Percentiles rank a stretch among this genome's conserved stretches.
Conservation (phyloP, 1,139 yeast species). For the Scheffersomyces stambukii region DNA sequence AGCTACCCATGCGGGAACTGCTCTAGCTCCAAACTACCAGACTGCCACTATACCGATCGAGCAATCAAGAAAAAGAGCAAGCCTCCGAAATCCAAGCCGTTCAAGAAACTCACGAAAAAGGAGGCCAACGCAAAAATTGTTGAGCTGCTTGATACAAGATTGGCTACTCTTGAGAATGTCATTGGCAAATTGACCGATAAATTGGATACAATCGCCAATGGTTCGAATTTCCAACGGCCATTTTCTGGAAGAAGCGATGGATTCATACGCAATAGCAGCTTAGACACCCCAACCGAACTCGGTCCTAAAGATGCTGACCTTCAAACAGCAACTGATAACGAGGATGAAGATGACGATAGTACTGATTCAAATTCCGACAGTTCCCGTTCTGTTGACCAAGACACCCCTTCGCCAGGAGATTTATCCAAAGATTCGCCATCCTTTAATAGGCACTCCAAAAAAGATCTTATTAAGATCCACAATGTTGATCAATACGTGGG, state of each 20-base stretch:
- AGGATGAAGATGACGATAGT: constrained; percentile 5
- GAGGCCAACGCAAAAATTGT: neutral
- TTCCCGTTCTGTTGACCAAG: too few relatives aligned
- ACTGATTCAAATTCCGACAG: constrained; percentile 1
- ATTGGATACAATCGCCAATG: constrained; percentile 3
- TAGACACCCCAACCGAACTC: too few relatives aligned
- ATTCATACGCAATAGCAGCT: too few relatives aligned
- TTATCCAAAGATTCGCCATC: too few relatives aligned
- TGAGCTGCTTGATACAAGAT: constrained; percentile 17
- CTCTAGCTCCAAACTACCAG: constrained; percentile 17
- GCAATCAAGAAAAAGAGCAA: constrained; percentile 14
- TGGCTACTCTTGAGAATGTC: constrained; percentile 21
- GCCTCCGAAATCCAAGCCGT: constrained; percentile 2
- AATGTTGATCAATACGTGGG: constrained; percentile 28
- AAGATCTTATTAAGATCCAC: constrained; percentile 4
- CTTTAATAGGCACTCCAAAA: too few relatives aligned
- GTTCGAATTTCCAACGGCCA: too few relatives aligned
- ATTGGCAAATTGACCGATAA: constrained; percentile 16
- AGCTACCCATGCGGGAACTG: constrained; percentile 44
- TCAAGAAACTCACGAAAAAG: neutral
- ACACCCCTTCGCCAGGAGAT: too few relatives aligned
- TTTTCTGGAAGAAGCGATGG: too few relatives aligned
- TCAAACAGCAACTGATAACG: constrained; percentile 3
- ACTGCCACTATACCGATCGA: constrained; percentile 27
- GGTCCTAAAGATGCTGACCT: too few relatives aligned